Evolutionary conservation across 2,329 filamentous ascomycete species (phyloP).

Genomic region (Fusarium tupiense): DNA sequence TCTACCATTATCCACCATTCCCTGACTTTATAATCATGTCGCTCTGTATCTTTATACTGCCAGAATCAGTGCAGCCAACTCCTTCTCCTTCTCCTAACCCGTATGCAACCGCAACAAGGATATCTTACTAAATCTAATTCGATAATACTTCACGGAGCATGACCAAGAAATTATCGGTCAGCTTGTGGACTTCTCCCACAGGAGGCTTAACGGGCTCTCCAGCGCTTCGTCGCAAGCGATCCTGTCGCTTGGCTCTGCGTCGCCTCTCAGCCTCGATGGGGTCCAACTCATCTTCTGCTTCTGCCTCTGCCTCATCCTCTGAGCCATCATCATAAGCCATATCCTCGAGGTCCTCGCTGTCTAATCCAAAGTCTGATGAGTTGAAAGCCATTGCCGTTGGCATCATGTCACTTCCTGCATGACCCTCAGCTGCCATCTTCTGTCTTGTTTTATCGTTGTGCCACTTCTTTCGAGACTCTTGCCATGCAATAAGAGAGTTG

Average conservation of each 20-base stretch:
- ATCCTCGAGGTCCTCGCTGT: conserved; percentile 87
- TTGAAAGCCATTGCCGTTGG: conserved; percentile 72
- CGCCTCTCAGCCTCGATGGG: conserved; percentile 89
- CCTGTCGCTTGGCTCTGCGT: conserved; percentile 78
- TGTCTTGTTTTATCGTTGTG: conserved; percentile 97
- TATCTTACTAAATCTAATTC: conserved; percentile 58
- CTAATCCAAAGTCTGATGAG: conserved; percentile 87
- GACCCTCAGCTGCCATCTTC: conserved; percentile 92
- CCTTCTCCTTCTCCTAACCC: conserved; percentile 7
- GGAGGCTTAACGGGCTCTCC: conserved; percentile 86
- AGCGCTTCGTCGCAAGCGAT: conserved; percentile 80
- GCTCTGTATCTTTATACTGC: conserved; percentile 1
- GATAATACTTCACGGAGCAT: conserved; percentile 87
- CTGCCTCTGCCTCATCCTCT: conserved; percentile 74
- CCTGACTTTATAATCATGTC: neutral
- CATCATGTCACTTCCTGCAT: conserved; percentile 57
- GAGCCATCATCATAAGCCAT: conserved; percentile 80
- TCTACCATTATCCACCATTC: neutral
- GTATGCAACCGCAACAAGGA: conserved; percentile 14
- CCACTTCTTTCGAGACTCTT: conserved; percentile 96
- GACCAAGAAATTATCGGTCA: conserved; percentile 80
- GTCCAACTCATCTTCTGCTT: conserved; percentile 81
- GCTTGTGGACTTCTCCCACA: conserved; percentile 81
- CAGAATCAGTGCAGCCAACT: conserved; percentile 10
- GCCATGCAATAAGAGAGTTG: conserved; percentile 88